Evolutionary conservation across 2,329 filamentous ascomycete species (phyloP), one percentile per base, ranked within the genome.

Genomic region (Daldinia sp.): DNA sequence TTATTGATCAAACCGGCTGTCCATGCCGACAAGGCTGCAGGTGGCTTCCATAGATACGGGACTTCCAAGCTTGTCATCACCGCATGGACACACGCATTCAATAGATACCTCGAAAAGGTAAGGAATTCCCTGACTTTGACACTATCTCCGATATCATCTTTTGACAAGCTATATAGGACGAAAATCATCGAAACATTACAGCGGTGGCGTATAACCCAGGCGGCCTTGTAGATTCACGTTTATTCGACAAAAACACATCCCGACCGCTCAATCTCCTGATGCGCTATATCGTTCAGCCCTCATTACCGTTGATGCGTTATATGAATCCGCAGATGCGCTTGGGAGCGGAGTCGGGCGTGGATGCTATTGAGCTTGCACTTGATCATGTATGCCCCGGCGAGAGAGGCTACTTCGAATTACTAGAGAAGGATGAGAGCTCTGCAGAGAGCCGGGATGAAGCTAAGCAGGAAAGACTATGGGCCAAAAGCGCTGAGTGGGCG

Each of bases 11-110:
- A 79, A 30, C 81, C 81, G 1, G 28, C 50, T 0, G 39, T 72
- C 4, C 77, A 81, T 65, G 61, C 46, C 5, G 72, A 74, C 23
- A 68, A 68, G 0, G 74, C 81, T 15, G 82, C 77, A 4, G 71
- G 76, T 5, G 82, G 82, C 0, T 83, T 82, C 41, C 78, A 82
- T 58, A 70, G 82, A 58, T 85, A 84, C 65, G 81, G 75, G 0
- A 78, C 75, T n/a, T 77, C 80, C 0, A 85, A 84, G 68, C 71
- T 74, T 1, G 79, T 77, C 0, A 72, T 78, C 1, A 75, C 81
- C 0, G 80, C 79, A 59, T 80, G 79, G 65, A 79, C 77, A 58
- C 77, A 82, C 55, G 78, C 79, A 30, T 67, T 84, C 2, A 83
- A 82, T 60, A 69, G 69, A 4, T 66, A 67, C 9, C 67, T 78